Evolutionary conservation across 106 monocot species (phyloP).

Genomic region (Triglochin maritima): DNA sequence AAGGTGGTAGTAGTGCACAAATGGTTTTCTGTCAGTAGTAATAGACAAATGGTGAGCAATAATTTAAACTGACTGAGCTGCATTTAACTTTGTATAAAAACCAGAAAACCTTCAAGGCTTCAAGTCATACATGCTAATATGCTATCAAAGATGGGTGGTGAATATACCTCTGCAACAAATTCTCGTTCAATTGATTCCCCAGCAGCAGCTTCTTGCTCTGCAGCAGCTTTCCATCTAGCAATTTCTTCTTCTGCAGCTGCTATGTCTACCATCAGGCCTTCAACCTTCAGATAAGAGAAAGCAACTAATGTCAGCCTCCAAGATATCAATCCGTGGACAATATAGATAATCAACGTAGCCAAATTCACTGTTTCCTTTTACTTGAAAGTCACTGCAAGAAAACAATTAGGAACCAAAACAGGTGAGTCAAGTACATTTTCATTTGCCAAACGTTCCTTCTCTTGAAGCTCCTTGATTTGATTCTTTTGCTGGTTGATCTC

Average conservation of each 20-base stretch:
- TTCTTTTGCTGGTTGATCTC: conserved; percentile 50
- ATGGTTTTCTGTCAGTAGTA: too few relatives aligned
- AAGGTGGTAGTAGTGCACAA: too few relatives aligned
- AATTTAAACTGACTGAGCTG: too few relatives aligned
- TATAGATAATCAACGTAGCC: too few relatives aligned
- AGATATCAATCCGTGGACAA: neutral
- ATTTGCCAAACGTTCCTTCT: conserved; percentile 75
- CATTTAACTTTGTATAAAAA: too few relatives aligned
- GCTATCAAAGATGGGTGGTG: neutral
- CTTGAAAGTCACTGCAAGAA: neutral
- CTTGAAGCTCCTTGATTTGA: conserved; percentile 75
- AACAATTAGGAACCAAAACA: neutral
- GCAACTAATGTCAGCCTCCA: neutral
- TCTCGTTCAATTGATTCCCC: conserved; percentile 84
- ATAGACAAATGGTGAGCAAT: too few relatives aligned
- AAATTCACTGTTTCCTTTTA: neutral
- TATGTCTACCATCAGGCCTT: conserved; percentile 96
- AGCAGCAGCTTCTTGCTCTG: conserved; percentile 97
- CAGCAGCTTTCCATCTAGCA: conserved; percentile 88
- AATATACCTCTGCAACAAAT: conserved; percentile 54
- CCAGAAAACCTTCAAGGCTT: too few relatives aligned
- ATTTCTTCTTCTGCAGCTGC: conserved; percentile 96
- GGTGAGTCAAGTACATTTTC: conserved; percentile 55
- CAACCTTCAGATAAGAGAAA: conserved; percentile 47
- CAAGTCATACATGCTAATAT: neutral